Evolutionary conservation across 2,329 filamentous ascomycete species (phyloP), one percentile per base, ranked within the genome.

Genomic region (Herpotrichia juniperi): DNA sequence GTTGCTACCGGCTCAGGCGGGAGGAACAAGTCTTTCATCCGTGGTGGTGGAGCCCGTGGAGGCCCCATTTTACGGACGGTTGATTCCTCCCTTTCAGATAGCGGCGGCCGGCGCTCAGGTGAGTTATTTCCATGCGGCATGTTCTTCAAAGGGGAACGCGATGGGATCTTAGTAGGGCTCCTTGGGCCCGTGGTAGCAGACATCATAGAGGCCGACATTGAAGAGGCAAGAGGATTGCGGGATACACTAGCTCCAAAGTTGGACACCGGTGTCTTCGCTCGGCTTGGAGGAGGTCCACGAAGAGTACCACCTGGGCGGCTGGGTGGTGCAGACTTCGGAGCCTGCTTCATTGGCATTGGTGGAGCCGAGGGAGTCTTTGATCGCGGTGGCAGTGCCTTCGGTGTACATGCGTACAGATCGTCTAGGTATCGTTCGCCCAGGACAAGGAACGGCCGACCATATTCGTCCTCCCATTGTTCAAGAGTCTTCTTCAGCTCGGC

Each of bases 341-440:
- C 57, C 49, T 68, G 67, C 25, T 69, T 71, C 2, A 59, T 44
- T 7, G 71, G 67, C 64, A 64, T 68, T 17, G 59, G 62, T 3
- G 62, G 58, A 30, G 65, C 84, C 3, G 85, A 87, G 1, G 90
- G 91, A 8, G 91, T 94, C 76, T 93, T 96, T 17, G 89, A 85
- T 58, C 86, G 79, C 2, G 86, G 79, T 12, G 88, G 86, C 12
- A 84, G 80, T 10, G 80, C 82, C 57, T 83, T 82, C 59, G 78
- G 84, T 10, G 81, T 67, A 22, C 86, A 83, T 10, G 81, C 81
- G 45, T 91, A 88, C n/a, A 97, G 77, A 52, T 88, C 84, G 58
- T 97, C 92, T 30, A 99, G 81, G 68, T 97, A 99, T 59, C 91
- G 84, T 68, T 96, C 89, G 25, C 94, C 94, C 61, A 94, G 91